These are phyloP conservation scores for Tricholoma terreum DNA, from an alignment of 768 basidiomycete genomes.

Conservation along the genomic window DNA sequence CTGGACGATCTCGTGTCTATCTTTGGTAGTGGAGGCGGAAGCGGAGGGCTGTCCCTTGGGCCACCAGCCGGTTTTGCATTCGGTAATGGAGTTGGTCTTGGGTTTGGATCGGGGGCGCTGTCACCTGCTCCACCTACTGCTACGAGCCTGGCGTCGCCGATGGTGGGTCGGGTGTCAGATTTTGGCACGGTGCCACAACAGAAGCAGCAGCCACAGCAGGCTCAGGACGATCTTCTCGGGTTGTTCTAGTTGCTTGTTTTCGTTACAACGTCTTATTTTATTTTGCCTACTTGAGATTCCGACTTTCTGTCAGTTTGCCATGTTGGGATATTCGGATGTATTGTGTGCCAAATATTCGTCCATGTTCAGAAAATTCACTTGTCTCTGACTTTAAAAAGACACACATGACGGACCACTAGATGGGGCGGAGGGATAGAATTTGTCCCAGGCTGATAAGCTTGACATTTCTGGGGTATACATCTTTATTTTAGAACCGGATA, in stretches of 20 bases:
- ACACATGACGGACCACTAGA: too few species aligned
- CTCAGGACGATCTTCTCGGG: conserved; percentile 49
- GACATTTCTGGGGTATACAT: too few species aligned
- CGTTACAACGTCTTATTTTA: conserved; percentile 1
- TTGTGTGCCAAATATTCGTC: too few species aligned
- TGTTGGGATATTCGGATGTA: too few species aligned
- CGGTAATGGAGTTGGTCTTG: conserved; percentile 11
- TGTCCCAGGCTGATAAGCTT: too few species aligned
- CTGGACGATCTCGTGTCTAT: conserved; percentile 93
- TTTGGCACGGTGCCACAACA: conserved; percentile 8
- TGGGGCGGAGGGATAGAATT: too few species aligned
- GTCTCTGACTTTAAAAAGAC: too few species aligned
- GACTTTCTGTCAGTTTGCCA: too few species aligned
- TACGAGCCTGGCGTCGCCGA: conserved; percentile 17
- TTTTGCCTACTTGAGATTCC: neutral
- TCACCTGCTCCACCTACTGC: conserved; percentile 28
- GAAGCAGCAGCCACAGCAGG: conserved; percentile 28
- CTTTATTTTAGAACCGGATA: too few species aligned
- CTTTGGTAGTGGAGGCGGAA: conserved; percentile 58
- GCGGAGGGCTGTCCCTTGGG: conserved; percentile 22
- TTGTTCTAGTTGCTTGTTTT: conserved; percentile 39
- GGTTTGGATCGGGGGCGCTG: conserved; percentile 21
- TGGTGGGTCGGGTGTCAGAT: conserved; percentile 11
- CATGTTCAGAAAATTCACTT: too few species aligned
- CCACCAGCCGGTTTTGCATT: conserved; percentile 21